Base-by-base conservation (phyloP, 208 protist genomes). In the Trypanosoma platydactyli region DNA sequence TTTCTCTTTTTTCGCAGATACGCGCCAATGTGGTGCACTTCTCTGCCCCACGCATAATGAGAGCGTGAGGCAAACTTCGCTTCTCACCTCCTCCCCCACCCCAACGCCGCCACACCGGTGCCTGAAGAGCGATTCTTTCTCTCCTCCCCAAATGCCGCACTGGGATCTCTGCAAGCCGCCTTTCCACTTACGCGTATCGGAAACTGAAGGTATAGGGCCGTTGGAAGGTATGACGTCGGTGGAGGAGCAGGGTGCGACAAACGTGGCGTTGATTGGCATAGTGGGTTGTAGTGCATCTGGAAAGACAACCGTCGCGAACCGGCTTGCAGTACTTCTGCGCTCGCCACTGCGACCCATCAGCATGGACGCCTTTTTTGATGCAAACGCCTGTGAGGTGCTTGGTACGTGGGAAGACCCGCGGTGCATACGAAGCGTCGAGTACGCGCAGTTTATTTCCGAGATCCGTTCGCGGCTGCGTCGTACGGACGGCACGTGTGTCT, bases 381-480 rank as follows among this genome's bases (percentile, higher is more conserved):
- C 64, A 2, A 61, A 55, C 13, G 52, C 44, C 5, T 85, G 69
- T 42, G 65, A 68, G 15, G 40, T n/a, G 15, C 68, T 89, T 7
- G 77, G 73, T 27, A 83, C 79, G 24, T 89, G 75, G 73, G 83
- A 89, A 16, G 83, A 89, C 71, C 79, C 71, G 55, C 72, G 83
- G n/a, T 79, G 73, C 5, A 49, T 89, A 5, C 52, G 76, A 44
- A 69, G 59, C 41, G 60, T 29, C 2, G 55, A 57, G 1, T 75
- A 80, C 24, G 38, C 42, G 5, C 49, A 46, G 0, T 59, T 55
- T 50, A 1, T 73, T 12, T 25, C 20, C 24, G 38, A 30, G 9
- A 62, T 73, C 33, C 58, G 68, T 0, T 7, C n/a, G 22, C 38
- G n/a, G 18, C 48, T 73, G 13, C 38, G 38, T 22, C 18, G 54